phyloP scores from a whole-genome alignment of 2,329 filamentous ascomycete genomes.

The Penicillium digitatum region DNA sequence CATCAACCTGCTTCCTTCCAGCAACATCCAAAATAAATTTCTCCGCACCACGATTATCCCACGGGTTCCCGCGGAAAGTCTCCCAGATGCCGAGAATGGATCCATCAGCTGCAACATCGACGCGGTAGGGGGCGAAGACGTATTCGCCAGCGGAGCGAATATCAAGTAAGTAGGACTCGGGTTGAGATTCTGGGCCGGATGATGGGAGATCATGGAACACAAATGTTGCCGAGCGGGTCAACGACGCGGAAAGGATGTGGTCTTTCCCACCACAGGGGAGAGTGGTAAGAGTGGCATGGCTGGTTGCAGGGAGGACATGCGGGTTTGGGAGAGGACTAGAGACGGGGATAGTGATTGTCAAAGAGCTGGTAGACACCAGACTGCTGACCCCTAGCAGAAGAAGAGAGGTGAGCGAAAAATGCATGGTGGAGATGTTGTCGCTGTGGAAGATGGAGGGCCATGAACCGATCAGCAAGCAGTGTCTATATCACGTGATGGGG shows the following conservation, averaged over 20 bases:
- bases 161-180: slow-evolving; percentile 70
- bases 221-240: slow-evolving; percentile 68
- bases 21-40: slow-evolving; percentile 39
- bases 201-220: slow-evolving; percentile 66
- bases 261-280: slow-evolving; percentile 33
- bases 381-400: not conserved
- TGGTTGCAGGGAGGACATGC: slow-evolving; percentile 42
- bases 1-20: slow-evolving; percentile 32
- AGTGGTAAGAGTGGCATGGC: slow-evolving; percentile 51
- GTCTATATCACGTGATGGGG: not conserved
- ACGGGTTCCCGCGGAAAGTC: slow-evolving; percentile 84
- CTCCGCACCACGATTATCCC: slow-evolving; percentile 70
- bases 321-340: slow-evolving; percentile 46
- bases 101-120: slow-evolving; percentile 57
- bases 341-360: slow-evolving; percentile 40
- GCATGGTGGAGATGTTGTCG: not conserved
- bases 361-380: slow-evolving; percentile 15
- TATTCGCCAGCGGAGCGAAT: slow-evolving; percentile 67
- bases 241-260: slow-evolving; percentile 59
- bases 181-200: slow-evolving; percentile 5
- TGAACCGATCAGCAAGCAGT: not conserved
- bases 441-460: not conserved
- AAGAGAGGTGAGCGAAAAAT: slow-evolving; percentile 2
- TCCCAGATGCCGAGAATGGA: slow-evolving; percentile 66
- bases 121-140: slow-evolving; percentile 71